A percentile compares a stretch with the other conserved stretches of the same genome.
phyloP scores from a whole-genome alignment of 2,329 filamentous ascomycete genomes.

The Colletotrichum navitas region DNA sequence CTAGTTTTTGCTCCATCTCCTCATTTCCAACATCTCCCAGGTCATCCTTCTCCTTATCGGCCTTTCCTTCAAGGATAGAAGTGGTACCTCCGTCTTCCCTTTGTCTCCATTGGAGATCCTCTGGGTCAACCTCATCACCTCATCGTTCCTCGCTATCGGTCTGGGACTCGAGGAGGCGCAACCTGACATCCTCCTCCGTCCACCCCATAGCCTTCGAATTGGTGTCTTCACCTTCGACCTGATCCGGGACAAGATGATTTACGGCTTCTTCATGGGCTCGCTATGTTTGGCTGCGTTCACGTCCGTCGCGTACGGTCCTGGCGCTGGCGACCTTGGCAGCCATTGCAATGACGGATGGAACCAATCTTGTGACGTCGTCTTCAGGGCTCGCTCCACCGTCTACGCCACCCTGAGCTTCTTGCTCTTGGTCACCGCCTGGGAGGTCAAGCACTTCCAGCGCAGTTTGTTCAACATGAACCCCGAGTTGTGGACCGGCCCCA shows the following conservation, averaged over 20 bases:
- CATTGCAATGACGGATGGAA: conserved; percentile 70
- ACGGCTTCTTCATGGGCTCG: conserved; percentile 73
- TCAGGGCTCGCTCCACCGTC: conserved; percentile 75
- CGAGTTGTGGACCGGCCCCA: conserved; percentile 60
- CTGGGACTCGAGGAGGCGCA: conserved; percentile 78
- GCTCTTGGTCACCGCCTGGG: conserved; percentile 78
- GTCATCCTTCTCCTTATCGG: conserved; percentile 77
- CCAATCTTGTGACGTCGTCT: conserved; percentile 66
- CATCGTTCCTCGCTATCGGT: conserved; percentile 77
- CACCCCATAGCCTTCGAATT: conserved; percentile 70
- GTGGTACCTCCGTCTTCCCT: conserved; percentile 74
- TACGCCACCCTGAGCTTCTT: conserved; percentile 78
- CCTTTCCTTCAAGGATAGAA: conserved; percentile 74
- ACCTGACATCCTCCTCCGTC: conserved; percentile 75
- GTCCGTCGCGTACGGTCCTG: conserved; percentile 68
- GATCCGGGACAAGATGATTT: conserved; percentile 75
- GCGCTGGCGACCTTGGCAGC: conserved; percentile 62
- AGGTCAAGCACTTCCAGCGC: conserved; percentile 78
- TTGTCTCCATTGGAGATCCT: conserved; percentile 80
- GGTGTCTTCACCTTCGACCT: conserved; percentile 76
- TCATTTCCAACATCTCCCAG: conserved; percentile 78
- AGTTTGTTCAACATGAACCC: conserved; percentile 77
- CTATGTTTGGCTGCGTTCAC: conserved; percentile 73
- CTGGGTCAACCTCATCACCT: conserved; percentile 82
- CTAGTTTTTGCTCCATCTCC: conserved; percentile 73